A percentile compares a stretch with the other conserved stretches of the same genome.
phyloP scores from a whole-genome alignment of 495 filamentous ascomycete species.

The Penicillium maclennaniae region DNA sequence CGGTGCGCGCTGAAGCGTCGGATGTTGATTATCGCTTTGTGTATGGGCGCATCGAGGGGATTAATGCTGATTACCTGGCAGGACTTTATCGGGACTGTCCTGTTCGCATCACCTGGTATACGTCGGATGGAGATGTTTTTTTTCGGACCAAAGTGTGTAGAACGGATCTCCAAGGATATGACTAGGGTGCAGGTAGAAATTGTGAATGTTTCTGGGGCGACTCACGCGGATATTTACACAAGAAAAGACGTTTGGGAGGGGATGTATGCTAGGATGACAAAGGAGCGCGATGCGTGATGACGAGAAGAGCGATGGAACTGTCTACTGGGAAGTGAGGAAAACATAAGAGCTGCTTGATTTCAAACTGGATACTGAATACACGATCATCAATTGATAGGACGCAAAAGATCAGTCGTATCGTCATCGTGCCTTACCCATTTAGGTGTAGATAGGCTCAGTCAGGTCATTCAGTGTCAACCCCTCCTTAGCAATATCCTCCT shows the following conservation, averaged over 20 bases:
- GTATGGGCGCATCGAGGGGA: conserved; percentile 2
- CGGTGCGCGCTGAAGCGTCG: neutral
- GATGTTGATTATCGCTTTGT: conserved; percentile 5
- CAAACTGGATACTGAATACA: neutral
- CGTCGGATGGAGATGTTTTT: conserved; percentile 4
- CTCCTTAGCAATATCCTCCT: conserved; percentile 83
- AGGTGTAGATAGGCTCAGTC: conserved; percentile 84
- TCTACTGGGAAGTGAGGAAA: neutral
- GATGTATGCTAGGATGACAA: conserved; percentile 1
- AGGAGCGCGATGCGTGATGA: too few relatives aligned
- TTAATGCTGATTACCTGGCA: neutral
- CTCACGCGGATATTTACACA: conserved; percentile 7
- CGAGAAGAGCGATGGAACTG: neutral
- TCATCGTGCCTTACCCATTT: conserved; percentile 9
- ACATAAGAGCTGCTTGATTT: neutral
- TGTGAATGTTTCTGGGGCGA: conserved; percentile 2
- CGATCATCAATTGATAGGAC: neutral
- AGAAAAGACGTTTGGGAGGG: conserved; percentile 8
- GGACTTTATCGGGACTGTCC: conserved; percentile 2
- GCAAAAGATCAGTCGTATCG: neutral
- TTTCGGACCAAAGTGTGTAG: conserved; percentile 2
- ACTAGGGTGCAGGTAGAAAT: neutral
- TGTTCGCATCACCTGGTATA: conserved; percentile 4
- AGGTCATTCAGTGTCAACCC: conserved; percentile 75
- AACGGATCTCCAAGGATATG: neutral